Conservation (phyloP, 2,329 filamentous ascomycete species). For the Whalleya microplaca region DNA sequence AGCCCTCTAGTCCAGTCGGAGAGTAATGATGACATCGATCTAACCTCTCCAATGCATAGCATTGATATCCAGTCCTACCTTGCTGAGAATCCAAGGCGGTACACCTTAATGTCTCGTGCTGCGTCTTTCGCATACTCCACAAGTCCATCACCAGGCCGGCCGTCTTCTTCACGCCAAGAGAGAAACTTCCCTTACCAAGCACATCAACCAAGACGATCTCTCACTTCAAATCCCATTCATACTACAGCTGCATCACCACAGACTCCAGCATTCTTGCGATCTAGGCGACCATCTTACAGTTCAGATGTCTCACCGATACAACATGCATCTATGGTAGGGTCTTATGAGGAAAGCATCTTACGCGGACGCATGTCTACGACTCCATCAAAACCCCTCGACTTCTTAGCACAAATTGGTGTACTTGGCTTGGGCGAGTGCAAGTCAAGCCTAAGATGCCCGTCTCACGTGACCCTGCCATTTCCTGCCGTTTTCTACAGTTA, state of each 20-base stretch:
- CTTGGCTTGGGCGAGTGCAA: constrained; percentile 89
- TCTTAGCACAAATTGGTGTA: constrained; percentile 93
- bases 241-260: constrained; percentile 48
- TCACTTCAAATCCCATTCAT: constrained; percentile 63
- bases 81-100: constrained; percentile 57
- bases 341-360: constrained; percentile 95
- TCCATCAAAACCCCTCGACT: constrained; percentile 89
- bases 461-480: constrained; percentile 89
- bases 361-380: constrained; percentile 95
- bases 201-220: constrained; percentile 76
- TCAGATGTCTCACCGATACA: constrained; percentile 78
- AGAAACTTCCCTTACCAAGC: constrained; percentile 70
- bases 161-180: constrained; percentile 59
- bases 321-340: constrained; percentile 95
- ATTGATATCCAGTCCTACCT: constrained; percentile 51
- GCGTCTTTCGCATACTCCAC: constrained; percentile 48
- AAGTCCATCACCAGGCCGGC: constrained; percentile 34
- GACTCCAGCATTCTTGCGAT: constrained; percentile 53
- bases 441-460: constrained; percentile 78
- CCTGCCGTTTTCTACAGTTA: constrained; percentile 97
- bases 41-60: constrained; percentile 56
- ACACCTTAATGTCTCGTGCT: constrained; percentile 69
- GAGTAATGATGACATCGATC: constrained; percentile 78
- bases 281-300: constrained; percentile 70
- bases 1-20: constrained; percentile 89